Percentiles rank a stretch among this genome's conserved stretches.
phyloP scores from a whole-genome alignment of 2,329 filamentous ascomycete species.

The Aureobasidium zeae region DNA sequence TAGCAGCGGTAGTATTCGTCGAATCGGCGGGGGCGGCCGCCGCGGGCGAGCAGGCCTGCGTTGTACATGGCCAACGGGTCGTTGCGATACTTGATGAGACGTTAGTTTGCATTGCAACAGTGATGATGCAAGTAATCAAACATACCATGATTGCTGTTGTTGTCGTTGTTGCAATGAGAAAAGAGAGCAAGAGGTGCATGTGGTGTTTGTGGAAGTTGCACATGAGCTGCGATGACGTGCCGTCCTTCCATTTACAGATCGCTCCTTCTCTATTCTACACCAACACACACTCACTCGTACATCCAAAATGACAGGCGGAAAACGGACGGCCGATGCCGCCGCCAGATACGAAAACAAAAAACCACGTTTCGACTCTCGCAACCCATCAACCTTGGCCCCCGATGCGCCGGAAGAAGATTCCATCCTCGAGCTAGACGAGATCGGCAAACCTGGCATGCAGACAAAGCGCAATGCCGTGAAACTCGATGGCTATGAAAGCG shows the following conservation, averaged over 20 bases:
- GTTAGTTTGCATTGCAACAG: not conserved
- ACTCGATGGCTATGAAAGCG: slow-evolving; percentile 91
- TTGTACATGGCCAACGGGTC: slow-evolving; percentile 47
- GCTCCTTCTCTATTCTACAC: too few species aligned
- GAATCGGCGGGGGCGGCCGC: slow-evolving; percentile 61
- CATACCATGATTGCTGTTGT: slow-evolving; percentile 3
- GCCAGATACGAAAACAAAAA: slow-evolving; percentile 66
- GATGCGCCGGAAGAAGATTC: slow-evolving; percentile 68
- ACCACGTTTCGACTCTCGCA: slow-evolving; percentile 86
- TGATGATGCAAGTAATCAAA: not conserved
- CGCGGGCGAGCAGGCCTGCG: slow-evolving; percentile 43
- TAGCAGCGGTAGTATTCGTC: slow-evolving; percentile 99
- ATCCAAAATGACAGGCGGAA: slow-evolving; percentile 30
- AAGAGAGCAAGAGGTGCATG: too few species aligned
- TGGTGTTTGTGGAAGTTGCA: not conserved
- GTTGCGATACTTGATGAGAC: slow-evolving; percentile 35
- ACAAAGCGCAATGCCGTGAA: slow-evolving; percentile 93
- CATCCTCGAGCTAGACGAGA: slow-evolving; percentile 83
- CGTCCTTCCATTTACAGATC: too few species aligned
- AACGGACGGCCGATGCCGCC: slow-evolving; percentile 73
- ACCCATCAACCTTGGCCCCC: slow-evolving; percentile 82
- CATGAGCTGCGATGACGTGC: too few species aligned
- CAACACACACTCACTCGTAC: too few species aligned
- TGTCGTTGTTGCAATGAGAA: not conserved
- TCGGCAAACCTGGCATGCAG: slow-evolving; percentile 60